Evolutionary conservation across 1,284 basidiomycete genomes (phyloP).

Genomic region (Trichosporon inkin): DNA sequence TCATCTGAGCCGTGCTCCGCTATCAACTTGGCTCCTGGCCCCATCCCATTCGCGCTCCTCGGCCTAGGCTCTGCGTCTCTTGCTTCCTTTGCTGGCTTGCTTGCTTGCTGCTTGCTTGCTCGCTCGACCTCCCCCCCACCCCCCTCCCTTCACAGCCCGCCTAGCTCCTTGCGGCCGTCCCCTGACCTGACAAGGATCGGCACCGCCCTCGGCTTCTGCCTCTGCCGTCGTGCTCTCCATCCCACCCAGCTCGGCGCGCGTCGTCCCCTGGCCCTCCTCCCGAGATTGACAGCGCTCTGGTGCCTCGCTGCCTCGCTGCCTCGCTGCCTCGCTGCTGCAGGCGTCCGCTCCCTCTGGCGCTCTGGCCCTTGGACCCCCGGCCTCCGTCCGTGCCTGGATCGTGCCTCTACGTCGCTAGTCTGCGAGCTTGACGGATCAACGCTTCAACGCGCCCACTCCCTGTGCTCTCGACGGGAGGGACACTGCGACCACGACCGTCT

Average conservation of each 20-base stretch:
- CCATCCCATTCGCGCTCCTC: no score
- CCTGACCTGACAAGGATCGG: background rate
- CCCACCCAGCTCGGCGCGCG: background rate
- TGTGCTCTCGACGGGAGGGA: no score
- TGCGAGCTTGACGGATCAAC: conserved; percentile 3
- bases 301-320: background rate
- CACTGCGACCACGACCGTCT: no score
- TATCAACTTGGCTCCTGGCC: no score
- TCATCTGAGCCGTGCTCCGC: background rate
- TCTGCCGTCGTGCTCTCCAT: background rate
- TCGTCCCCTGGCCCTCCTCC: no score
- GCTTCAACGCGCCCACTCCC: background rate
- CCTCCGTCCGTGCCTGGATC: background rate
- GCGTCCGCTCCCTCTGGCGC: background rate
- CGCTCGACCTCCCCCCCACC: background rate
- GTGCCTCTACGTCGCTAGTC: background rate
- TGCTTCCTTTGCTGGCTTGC: background rate
- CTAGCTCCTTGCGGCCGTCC: background rate
- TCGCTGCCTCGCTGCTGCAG: background rate
- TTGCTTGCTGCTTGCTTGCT: background rate
- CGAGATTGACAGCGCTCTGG: no score
- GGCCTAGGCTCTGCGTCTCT: no score
- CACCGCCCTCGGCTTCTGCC: background rate
- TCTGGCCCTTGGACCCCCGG: background rate
- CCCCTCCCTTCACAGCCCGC: background rate